Base-by-base conservation (phyloP, 768 basidiomycete species). In the Exsudoporus frostii region DNA sequence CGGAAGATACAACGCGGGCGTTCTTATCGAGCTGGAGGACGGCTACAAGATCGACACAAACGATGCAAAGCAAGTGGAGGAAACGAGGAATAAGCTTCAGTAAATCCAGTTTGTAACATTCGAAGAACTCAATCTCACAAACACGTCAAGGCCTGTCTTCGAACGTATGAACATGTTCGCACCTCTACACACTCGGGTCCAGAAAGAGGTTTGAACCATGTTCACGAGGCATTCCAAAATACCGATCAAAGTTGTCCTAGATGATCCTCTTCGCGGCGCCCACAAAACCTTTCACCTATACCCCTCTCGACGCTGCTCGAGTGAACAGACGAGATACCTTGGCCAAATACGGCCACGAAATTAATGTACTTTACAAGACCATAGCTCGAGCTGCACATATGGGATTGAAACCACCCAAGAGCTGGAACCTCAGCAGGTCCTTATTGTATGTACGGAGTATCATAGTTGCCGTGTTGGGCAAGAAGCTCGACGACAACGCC, bases 101-200 rank as follows among this genome's bases (percentile, higher is more conserved):
- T 63, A 29, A 49, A 15, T 54, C 4, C 6, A 19, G 5, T 29
- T 40, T 37, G 0, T n/a, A 17, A 22, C 22, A 15, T 33, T 24
- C 14, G 13, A 43, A 14, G n/a, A n/a, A 27, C 19, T 24, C 38
- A 14, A 32, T 46, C 45, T 56, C 39, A 63, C 37, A 38, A 34
- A 38, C 1, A 0, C 29, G 5, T 25, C 46, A 37, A 61, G 61
- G 38, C 43, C 29, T 37, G 54, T 33, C 32, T 34, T 62, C 9
- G 61, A 62, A 17, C 58, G 61, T 11, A 52, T 60, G 61, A 62
- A 62, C 32, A 40, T 52, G 41, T 63, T 60, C 6, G 61, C 61
- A 19, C 61, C 62, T 9, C 58, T 60, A 29, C 58, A 64, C 4
- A 51, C 61, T 27, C 61, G 61, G 17, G 45, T 62, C 1, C 62